Percentiles rank a stretch among this genome's conserved stretches.
Evolutionary conservation across 106 monocot genomes (phyloP).

Genomic region (Iris macrosiphon): DNA sequence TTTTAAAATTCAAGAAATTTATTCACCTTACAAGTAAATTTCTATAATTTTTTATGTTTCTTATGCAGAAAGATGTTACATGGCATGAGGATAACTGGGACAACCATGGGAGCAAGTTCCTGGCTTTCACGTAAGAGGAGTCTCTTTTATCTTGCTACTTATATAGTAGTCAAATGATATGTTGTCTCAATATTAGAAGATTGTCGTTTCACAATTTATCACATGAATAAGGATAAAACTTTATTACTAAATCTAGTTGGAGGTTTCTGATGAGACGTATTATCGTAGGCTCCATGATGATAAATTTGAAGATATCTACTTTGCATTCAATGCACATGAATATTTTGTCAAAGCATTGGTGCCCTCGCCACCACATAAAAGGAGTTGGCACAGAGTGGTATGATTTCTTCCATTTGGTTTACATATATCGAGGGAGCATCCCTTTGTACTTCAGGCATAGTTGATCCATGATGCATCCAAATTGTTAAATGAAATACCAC

Average conservation of each 20-base stretch:
- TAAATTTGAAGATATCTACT: constrained; percentile 64
- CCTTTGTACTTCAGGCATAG: no score
- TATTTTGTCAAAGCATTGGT: constrained; percentile 51
- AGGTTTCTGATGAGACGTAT: not conserved
- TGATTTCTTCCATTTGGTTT: constrained; percentile 3
- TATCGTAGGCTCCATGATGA: constrained; percentile 70
- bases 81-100: constrained; percentile 98
- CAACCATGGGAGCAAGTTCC: constrained; percentile 85
- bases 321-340: constrained; percentile 96
- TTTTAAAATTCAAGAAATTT: constrained; percentile 5
- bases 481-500: not conserved
- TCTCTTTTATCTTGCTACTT: not conserved
- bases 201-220: not conserved
- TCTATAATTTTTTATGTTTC: not conserved
- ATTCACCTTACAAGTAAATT: not conserved
- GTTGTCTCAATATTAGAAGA: no score
- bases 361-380: constrained; percentile 60
- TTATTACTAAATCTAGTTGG: no score
- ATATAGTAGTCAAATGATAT: not conserved
- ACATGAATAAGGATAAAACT: no score
- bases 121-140: constrained; percentile 85
- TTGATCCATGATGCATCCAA: no score
- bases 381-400: constrained; percentile 91
- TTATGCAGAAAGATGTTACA: constrained; percentile 73
- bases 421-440: not conserved